Percentiles rank a stretch among this genome's conserved stretches.
phyloP scores from a whole-genome alignment of 306 rosid species.

The Heteromeles arbutifolia region DNA sequence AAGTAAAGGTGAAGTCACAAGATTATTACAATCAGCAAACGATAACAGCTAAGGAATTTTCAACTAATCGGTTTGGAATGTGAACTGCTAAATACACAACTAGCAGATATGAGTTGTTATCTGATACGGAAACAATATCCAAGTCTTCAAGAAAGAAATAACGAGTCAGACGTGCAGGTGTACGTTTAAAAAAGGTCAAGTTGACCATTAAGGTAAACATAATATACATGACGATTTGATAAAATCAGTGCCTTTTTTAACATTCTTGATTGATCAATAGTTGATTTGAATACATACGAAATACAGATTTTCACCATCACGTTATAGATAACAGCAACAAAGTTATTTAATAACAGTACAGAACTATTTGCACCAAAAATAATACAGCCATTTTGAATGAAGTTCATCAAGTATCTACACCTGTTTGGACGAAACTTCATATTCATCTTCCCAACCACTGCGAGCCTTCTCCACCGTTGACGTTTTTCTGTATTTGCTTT shows the following conservation, averaged over 20 bases:
- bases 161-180: background rate
- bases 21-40: background rate
- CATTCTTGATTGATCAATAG: background rate
- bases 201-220: background rate
- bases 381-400: background rate
- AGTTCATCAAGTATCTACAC: slow-evolving; percentile 31
- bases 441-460: slow-evolving; percentile 90
- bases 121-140: background rate
- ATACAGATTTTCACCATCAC: background rate
- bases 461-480: slow-evolving; percentile 80
- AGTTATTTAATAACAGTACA: background rate
- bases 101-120: background rate
- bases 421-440: slow-evolving; percentile 90
- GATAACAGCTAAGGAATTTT: background rate
- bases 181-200: background rate
- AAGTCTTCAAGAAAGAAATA: background rate
- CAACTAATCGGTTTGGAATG: background rate
- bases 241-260: background rate
- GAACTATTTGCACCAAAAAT: background rate
- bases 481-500: slow-evolving; percentile 71
- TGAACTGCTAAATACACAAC: background rate
- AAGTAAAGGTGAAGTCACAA: slow-evolving; percentile 19
- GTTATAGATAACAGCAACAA: background rate
- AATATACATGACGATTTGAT: no score
- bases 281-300: background rate